These are phyloP conservation scores for Fusarium penzigii DNA, from an alignment of 2,329 filamentous ascomycete genomes.

Conservation along the genomic window DNA sequence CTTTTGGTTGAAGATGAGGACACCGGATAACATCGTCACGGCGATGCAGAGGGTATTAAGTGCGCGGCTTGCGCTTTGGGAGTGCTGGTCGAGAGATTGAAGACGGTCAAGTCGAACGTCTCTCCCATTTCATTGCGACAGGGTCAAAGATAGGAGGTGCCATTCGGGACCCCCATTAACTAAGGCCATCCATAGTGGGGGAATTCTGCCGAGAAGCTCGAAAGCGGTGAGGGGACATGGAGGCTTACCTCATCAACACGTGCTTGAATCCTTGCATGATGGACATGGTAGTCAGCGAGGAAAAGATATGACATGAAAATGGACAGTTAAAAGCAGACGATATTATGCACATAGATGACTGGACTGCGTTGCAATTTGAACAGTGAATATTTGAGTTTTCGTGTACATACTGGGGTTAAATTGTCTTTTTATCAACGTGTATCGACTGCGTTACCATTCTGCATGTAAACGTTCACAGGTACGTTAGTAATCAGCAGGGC, in stretches of 20 bases:
- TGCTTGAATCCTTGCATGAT: no score
- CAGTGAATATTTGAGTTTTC: no score
- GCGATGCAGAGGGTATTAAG: not conserved
- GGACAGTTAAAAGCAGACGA: no score
- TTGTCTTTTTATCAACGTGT: no score
- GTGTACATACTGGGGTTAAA: no score
- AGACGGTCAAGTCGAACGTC: not conserved
- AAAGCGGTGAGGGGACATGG: slow-evolving; percentile 18
- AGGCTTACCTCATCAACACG: not conserved
- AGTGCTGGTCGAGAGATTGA: slow-evolving; percentile 4
- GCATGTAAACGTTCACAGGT: no score
- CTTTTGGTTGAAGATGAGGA: slow-evolving; percentile 99
- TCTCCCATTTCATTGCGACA: not conserved
- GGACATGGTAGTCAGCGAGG: no score
- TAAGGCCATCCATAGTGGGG: slow-evolving; percentile 12
- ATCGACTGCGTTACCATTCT: no score
- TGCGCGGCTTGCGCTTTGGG: slow-evolving; percentile 1
- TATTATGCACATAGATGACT: no score
- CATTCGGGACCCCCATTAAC: not conserved
- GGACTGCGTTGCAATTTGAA: no score
- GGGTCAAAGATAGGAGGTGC: slow-evolving; percentile 22
- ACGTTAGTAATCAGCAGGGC: no score
- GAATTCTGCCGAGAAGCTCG: slow-evolving; percentile 25
- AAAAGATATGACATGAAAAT: no score
- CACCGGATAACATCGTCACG: slow-evolving; percentile 85